Conservation (phyloP, 1,139 yeast genomes). For the Taphrina flavorubra region DNA sequence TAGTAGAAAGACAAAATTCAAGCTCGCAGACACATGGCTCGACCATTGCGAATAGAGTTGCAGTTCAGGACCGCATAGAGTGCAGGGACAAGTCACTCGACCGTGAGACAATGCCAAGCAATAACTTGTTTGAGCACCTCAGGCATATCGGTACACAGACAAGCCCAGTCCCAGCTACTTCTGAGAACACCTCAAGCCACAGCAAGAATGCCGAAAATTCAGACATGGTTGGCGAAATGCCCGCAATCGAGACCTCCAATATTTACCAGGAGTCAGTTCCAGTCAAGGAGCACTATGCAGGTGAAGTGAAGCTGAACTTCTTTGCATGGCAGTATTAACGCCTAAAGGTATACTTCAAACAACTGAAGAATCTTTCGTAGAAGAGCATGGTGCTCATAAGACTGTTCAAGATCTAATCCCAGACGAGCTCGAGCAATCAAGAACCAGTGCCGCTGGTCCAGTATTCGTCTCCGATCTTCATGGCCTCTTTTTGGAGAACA, state of each 20-base stretch:
- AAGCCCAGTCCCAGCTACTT: background rate
- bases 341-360: no score
- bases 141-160: slow-evolving; percentile 13
- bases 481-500: background rate
- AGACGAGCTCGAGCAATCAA: no score
- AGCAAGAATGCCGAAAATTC: background rate
- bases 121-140: background rate
- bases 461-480: background rate
- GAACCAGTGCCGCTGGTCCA: background rate
- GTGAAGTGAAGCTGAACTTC: no score
- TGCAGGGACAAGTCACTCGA: background rate
- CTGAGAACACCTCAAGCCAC: background rate
- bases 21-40: no score
- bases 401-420: no score
- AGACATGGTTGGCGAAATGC: background rate
- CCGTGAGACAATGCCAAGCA: background rate
- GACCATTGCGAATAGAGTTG: background rate
- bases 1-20: background rate
- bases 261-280: no score
- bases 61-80: background rate
- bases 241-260: no score
- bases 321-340: no score
- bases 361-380: no score
- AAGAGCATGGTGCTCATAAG: no score
- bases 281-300: no score